Conservation (phyloP, 768 basidiomycete genomes). For the Collybia sp. region DNA sequence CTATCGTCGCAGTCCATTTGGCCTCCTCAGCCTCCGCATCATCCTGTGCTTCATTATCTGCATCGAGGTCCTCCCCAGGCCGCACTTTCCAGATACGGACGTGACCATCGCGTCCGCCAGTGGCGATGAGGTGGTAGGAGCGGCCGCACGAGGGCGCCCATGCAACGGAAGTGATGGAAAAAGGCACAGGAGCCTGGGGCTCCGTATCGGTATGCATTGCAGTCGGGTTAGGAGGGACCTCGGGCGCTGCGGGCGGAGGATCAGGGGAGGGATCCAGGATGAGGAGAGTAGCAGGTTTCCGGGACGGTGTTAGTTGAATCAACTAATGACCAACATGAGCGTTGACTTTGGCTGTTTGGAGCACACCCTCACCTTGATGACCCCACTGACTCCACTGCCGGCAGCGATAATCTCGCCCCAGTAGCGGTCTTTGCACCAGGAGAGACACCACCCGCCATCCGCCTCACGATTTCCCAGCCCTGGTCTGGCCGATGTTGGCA, state of each 20-base stretch:
- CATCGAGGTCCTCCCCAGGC: conserved; percentile 45
- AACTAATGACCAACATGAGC: conserved; percentile 38
- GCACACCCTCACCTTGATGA: conserved; percentile 59
- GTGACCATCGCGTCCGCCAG: conserved; percentile 81
- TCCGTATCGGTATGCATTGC: conserved; percentile 23
- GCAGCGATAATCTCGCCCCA: conserved; percentile 92
- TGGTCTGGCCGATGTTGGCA: conserved; percentile 8
- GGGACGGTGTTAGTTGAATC: conserved; percentile 67
- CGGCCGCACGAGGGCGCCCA: conserved; percentile 96
- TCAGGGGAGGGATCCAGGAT: conserved; percentile 49
- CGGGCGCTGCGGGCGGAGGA: conserved; percentile 14
- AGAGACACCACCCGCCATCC: conserved; percentile 6
- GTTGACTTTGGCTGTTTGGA: neutral
- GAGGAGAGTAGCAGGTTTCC: conserved; percentile 61
- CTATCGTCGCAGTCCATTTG: conserved; percentile 69
- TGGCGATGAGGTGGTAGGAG: conserved; percentile 91
- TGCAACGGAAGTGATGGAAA: conserved; percentile 75
- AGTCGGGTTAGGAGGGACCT: conserved; percentile 11
- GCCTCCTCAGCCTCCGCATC: conserved; percentile 39
- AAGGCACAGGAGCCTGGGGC: conserved; percentile 31
- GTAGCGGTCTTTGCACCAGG: conserved; percentile 61
- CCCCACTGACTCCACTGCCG: conserved; percentile 64
- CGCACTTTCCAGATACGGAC: conserved; percentile 88
- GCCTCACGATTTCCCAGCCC: conserved; percentile 10
- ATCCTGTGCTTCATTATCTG: conserved; percentile 29